Evolutionary conservation across 176 grass and related monocot species (phyloP), one percentile per base, ranked within the genome.

Genomic region (Aegilops tauschii): DNA sequence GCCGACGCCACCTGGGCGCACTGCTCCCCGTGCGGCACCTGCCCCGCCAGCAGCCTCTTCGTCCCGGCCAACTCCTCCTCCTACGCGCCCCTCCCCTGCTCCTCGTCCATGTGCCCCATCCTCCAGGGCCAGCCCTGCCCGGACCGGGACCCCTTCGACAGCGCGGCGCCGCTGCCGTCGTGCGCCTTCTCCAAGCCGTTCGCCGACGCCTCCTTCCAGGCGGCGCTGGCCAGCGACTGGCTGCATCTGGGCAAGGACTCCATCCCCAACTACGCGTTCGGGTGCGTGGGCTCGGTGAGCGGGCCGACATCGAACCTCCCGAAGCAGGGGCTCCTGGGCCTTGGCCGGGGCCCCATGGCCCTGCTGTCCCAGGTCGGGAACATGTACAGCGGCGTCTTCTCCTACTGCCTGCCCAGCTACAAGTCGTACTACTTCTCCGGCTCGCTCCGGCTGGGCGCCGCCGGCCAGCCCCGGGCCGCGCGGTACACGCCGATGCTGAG

Each of bases 381-480:
- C 17, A 17, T 76, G 63, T 98, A 98, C 87, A 45, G 52, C 12
- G 96, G 93, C 14, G 90, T 98, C 59, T 98, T 98, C 92, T 98
- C 96, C 34, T 98, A 98, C 88, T 98, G 93, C 87, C 86, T 98
- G 1, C 96, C 96, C 1, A 98, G 93, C 88, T 98, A 92, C 81
- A 95, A 84, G 79, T 98, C 93, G 6, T 98, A 91, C 90, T 98
- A 95, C 85, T 98, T 96, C 88, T 98, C 96, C 4, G 96, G 96
- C 3, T 95, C 96, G 0, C 92, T 98, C 80, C 86, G 96, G 10
- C 96, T 98, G 39, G 96, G 96, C 32, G 74, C 90, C 18, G 78
- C 42, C 17, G 86, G 96, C 13, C 96, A 98, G 85, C 96, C 96
- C 1, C 34, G 83, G 69, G 56, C 4, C 35, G 80, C 70, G 20